phyloP scores from a whole-genome alignment of 2,329 filamentous ascomycete species.

The Aspergillus glaucus region DNA sequence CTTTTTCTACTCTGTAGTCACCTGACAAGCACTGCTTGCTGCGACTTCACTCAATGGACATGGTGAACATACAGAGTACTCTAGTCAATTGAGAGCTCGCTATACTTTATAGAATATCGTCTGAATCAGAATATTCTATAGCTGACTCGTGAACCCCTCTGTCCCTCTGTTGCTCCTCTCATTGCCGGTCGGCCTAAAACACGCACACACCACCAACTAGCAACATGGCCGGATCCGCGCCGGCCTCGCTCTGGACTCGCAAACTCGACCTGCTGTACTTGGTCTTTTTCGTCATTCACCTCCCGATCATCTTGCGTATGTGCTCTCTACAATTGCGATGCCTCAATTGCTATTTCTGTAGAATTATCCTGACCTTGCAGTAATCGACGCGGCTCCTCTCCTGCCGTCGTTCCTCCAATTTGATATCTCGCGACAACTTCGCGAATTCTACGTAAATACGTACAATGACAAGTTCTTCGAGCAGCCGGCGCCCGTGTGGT shows the following conservation, averaged over 20 bases:
- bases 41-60: not conserved
- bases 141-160: no score
- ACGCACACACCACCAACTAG: not conserved
- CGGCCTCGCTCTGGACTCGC: constrained; percentile 22
- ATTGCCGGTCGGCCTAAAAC: not conserved
- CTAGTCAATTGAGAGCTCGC: no score
- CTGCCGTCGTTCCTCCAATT: constrained; percentile 50
- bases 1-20: constrained; percentile 9
- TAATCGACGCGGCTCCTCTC: constrained; percentile 55
- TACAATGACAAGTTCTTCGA: constrained; percentile 61
- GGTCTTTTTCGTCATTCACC: constrained; percentile 56
- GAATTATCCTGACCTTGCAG: constrained; percentile 28
- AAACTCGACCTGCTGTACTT: constrained; percentile 42
- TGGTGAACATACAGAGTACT: not conserved
- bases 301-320: constrained; percentile 57
- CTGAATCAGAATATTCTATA: no score
- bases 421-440: constrained; percentile 44
- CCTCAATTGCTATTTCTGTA: not conserved
- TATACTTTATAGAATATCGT: no score
- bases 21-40: constrained; percentile 2
- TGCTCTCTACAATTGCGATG: constrained; percentile 1
- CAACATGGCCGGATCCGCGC: constrained; percentile 2
- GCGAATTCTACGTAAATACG: constrained; percentile 53
- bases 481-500: constrained; percentile 51
- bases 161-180: not conserved